Conservation (phyloP, 73 alveolate genomes). For the Stentor coeruleus region DNA sequence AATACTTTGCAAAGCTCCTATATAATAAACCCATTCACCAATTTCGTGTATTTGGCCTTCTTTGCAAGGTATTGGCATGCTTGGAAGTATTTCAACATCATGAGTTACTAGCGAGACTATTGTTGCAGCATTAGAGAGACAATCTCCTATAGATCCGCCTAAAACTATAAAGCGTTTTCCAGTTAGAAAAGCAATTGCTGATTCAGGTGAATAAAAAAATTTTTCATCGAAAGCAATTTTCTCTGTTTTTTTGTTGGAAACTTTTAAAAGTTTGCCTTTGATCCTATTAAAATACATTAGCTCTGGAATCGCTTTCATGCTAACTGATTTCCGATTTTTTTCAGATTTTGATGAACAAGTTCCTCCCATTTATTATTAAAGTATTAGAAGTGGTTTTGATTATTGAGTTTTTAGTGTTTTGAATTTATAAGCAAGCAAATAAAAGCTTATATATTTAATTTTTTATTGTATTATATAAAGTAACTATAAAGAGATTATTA, state of each 20-base stretch:
- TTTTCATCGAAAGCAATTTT: not conserved
- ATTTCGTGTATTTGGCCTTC: not conserved
- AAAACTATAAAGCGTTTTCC: not conserved
- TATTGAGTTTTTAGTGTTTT: no score
- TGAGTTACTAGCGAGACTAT: not conserved
- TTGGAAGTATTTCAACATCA: not conserved
- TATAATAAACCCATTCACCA: not conserved
- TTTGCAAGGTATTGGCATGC: not conserved
- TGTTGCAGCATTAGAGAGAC: not conserved
- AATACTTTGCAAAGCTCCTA: not conserved
- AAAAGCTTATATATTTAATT: no score
- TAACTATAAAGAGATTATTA: no score
- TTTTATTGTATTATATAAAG: no score
- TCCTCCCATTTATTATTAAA: no score
- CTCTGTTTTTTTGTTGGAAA: no score
- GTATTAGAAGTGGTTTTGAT: no score
- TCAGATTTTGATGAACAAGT: not conserved
- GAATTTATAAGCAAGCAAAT: no score
- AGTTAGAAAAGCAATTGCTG: not conserved
- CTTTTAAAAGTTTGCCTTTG: not conserved
- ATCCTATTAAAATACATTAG: not conserved
- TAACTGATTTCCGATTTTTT: not conserved
- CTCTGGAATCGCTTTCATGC: not conserved
- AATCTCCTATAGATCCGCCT: not conserved
- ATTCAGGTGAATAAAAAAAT: not conserved